A percentile compares a stretch with the other conserved stretches of the same genome.
These are phyloP conservation scores for Stachybotrys echinatus DNA, from an alignment of 2,329 filamentous ascomycete genomes.

Conservation along the genomic window DNA sequence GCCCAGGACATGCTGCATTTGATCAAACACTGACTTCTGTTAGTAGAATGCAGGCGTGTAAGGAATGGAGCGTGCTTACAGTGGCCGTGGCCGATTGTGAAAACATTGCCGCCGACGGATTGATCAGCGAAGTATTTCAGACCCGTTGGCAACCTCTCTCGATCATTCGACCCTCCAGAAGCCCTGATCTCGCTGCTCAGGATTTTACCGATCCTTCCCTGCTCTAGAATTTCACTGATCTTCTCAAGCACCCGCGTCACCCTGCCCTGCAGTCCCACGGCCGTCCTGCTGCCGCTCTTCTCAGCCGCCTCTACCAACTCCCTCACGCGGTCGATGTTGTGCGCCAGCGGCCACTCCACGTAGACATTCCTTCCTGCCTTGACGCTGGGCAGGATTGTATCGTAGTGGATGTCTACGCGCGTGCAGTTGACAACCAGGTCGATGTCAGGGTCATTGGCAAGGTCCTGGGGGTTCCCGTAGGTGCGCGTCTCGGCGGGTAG, in stretches of 20 bases:
- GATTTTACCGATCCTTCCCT: slow-evolving; percentile 44
- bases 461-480: slow-evolving; percentile 41
- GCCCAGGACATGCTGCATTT: slow-evolving; percentile 38
- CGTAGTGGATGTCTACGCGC: slow-evolving; percentile 47
- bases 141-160: slow-evolving; percentile 23
- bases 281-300: slow-evolving; percentile 26
- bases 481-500: slow-evolving; percentile 35
- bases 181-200: slow-evolving; percentile 42
- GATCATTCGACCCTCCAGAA: slow-evolving; percentile 26
- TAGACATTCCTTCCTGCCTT: slow-evolving; percentile 47
- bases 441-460: slow-evolving; percentile 43
- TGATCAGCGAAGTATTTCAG: slow-evolving; percentile 44
- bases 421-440: slow-evolving; percentile 52
- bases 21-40: slow-evolving; percentile 34
- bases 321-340: slow-evolving; percentile 31
- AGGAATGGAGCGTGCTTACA: slow-evolving; percentile 18
- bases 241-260: slow-evolving; percentile 37
- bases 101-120: slow-evolving; percentile 38
- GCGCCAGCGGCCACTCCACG: slow-evolving; percentile 54
- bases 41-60: slow-evolving; percentile 4
- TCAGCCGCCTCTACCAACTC: slow-evolving; percentile 32
- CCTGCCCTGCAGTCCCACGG: slow-evolving; percentile 48
- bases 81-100: slow-evolving; percentile 37
- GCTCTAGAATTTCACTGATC: slow-evolving; percentile 36
- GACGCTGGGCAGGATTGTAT: slow-evolving; percentile 38